Evolutionary conservation across 768 basidiomycete genomes (phyloP).

Genomic region (Holtermanniella nyarrowii): DNA sequence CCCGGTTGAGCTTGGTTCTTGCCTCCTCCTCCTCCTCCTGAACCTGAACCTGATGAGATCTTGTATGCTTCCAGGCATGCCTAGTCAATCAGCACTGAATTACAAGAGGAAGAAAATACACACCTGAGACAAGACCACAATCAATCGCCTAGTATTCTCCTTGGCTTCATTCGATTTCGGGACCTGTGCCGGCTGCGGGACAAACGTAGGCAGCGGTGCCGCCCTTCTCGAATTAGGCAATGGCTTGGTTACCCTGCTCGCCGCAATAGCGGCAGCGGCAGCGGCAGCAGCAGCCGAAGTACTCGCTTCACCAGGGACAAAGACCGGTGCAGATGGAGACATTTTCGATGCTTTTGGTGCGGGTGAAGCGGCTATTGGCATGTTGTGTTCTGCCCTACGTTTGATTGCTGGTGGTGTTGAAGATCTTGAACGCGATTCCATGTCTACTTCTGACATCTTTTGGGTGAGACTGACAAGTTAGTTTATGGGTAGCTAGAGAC

Average conservation of each 20-base stretch:
- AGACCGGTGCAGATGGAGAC: constrained; percentile 30
- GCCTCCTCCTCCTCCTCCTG: no score
- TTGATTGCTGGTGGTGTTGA: constrained; percentile 16
- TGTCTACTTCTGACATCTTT: not conserved
- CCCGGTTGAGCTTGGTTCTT: constrained; percentile 47
- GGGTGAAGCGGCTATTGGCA: constrained; percentile 2
- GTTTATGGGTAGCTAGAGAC: no score
- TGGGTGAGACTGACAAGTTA: not conserved
- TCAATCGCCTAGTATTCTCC: constrained; percentile 54
- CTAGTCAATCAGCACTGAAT: no score
- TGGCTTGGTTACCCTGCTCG: constrained; percentile 22
- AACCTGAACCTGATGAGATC: constrained; percentile 54
- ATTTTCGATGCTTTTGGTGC: constrained; percentile 25
- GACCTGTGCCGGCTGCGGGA: constrained; percentile 72
- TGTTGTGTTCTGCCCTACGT: constrained; percentile 10
- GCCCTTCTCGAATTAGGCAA: constrained; percentile 20
- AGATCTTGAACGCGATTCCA: not conserved
- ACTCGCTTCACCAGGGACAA: constrained; percentile 11
- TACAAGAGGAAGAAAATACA: constrained; percentile 5
- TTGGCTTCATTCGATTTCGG: constrained; percentile 45
- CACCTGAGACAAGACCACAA: constrained; percentile 60
- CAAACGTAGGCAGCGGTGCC: constrained; percentile 24
- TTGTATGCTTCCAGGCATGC: constrained; percentile 95
- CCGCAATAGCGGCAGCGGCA: constrained; percentile 2
- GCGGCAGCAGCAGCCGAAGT: constrained; percentile 6